Conservation (phyloP, 176 grass and related monocot species). For the Oryza glumipatula region DNA sequence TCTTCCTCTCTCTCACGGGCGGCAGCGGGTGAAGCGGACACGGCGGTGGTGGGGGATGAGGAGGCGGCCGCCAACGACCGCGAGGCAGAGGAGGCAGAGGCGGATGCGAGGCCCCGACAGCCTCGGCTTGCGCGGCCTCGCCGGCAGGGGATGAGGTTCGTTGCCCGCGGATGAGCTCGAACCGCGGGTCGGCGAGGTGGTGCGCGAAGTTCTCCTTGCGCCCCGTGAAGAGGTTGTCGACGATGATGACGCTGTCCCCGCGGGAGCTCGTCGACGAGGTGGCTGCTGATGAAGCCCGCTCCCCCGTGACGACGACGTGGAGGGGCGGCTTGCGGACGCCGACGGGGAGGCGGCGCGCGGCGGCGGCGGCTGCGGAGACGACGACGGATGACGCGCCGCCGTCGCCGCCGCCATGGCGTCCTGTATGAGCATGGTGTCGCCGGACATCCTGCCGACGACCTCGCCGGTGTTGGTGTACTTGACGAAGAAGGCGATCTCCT, state of each 20-base stretch:
- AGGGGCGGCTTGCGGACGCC: constrained; percentile 65
- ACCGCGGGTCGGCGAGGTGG: constrained; percentile 77
- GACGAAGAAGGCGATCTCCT: constrained; percentile 99
- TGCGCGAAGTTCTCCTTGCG: constrained; percentile 89
- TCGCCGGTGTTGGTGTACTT: constrained; percentile 93
- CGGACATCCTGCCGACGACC: constrained; percentile 94
- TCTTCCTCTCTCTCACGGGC: too few species aligned
- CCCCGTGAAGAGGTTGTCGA: constrained; percentile 98
- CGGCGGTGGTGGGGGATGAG: too few species aligned
- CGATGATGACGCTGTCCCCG: constrained; percentile 91
- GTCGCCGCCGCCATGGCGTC: constrained; percentile 73
- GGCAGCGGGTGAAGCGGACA: too few species aligned
- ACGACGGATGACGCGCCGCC: not conserved
- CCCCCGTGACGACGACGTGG: constrained; percentile 79
- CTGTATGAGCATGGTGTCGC: constrained; percentile 95
- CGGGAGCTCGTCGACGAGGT: constrained; percentile 83
- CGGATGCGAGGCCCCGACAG: too few species aligned
- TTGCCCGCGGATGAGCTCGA: constrained; percentile 71
- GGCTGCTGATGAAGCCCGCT: constrained; percentile 85
- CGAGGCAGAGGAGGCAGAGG: too few species aligned
- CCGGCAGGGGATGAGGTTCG: too few species aligned
- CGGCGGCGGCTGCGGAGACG: not conserved
- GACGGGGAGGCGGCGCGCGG: constrained; percentile 65
- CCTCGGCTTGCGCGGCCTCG: too few species aligned
- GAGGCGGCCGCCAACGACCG: too few species aligned